A percentile compares a stretch with the other conserved stretches of the same genome.
Evolutionary conservation across 768 basidiomycete species (phyloP).

Genomic region (Asterophora lycoperdoides): DNA sequence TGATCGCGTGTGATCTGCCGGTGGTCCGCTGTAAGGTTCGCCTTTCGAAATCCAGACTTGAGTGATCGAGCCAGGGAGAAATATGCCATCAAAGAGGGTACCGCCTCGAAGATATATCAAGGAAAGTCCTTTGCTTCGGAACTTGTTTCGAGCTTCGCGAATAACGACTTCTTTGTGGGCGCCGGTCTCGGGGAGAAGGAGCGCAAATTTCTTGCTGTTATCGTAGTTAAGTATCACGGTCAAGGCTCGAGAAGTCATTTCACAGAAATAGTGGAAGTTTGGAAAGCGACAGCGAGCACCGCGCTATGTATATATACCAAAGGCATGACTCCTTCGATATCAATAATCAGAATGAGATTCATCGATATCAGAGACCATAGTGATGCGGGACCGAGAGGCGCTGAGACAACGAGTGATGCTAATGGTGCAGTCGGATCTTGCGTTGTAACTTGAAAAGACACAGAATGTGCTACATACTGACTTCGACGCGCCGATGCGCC

Average conservation of each 20-base stretch:
- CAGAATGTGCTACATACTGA: no score
- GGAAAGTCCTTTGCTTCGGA: constrained; percentile 28
- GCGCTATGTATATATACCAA: no score
- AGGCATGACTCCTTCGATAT: not conserved
- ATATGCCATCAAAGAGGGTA: constrained; percentile 16
- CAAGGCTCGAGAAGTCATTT: constrained; percentile 27
- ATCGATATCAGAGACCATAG: no score
- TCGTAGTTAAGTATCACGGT: constrained; percentile 34
- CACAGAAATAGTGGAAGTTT: not conserved
- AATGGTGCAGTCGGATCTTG: no score
- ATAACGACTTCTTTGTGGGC: constrained; percentile 24
- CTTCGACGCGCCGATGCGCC: no score
- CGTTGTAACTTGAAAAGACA: no score
- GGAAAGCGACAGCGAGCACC: not conserved
- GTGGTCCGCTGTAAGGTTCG: constrained; percentile 30
- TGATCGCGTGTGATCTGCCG: constrained; percentile 6
- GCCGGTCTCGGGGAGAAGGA: constrained; percentile 14
- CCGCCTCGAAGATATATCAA: constrained; percentile 30
- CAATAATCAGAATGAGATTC: not conserved
- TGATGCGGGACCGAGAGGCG: not conserved
- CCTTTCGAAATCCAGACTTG: constrained; percentile 32
- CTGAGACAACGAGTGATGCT: no score
- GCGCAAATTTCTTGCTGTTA: constrained; percentile 27
- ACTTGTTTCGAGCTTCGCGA: constrained; percentile 34
- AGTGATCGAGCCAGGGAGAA: constrained; percentile 18